Conservation (phyloP, 345 rosid species). For the Aurinia saxatilis region DNA sequence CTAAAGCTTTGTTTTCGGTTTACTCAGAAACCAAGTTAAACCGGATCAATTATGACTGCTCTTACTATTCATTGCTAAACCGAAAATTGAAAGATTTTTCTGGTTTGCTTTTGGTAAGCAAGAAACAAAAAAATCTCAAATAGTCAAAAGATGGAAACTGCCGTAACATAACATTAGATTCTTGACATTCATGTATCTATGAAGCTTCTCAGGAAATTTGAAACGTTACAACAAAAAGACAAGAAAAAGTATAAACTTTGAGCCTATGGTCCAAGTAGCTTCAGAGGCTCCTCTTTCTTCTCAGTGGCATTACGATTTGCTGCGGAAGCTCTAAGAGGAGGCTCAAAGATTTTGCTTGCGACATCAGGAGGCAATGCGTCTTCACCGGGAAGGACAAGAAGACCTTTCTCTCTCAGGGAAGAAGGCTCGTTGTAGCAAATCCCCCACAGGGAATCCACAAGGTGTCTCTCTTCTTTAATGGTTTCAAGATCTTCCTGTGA, state of each 20-base stretch:
- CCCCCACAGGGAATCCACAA: constrained; percentile 73
- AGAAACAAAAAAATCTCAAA: neutral
- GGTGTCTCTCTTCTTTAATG: constrained; percentile 75
- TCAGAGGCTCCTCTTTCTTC: constrained; percentile 53
- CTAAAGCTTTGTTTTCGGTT: neutral
- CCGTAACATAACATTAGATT: neutral
- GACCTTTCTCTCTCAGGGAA: constrained; percentile 62
- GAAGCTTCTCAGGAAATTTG: neutral
- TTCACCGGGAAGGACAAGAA: constrained; percentile 76
- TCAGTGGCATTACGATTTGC: constrained; percentile 35
- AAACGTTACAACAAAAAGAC: neutral
- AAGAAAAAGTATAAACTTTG: neutral
- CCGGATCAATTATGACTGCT: neutral
- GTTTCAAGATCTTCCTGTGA: constrained; percentile 76
- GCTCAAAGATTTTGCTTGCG: constrained; percentile 75
- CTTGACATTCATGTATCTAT: neutral
- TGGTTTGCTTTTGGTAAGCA: neutral
- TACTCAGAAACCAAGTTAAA: neutral
- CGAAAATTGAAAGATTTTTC: neutral
- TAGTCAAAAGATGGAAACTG: neutral
- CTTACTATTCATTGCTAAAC: neutral
- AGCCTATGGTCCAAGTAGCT: constrained; percentile 45
- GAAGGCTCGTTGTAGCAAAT: constrained; percentile 71
- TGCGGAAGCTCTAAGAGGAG: constrained; percentile 78
- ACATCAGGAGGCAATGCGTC: constrained; percentile 75